Evolutionary conservation across 352 stramenopile species (phyloP).

Genomic region (Globisporangium rhizosaccharum): DNA sequence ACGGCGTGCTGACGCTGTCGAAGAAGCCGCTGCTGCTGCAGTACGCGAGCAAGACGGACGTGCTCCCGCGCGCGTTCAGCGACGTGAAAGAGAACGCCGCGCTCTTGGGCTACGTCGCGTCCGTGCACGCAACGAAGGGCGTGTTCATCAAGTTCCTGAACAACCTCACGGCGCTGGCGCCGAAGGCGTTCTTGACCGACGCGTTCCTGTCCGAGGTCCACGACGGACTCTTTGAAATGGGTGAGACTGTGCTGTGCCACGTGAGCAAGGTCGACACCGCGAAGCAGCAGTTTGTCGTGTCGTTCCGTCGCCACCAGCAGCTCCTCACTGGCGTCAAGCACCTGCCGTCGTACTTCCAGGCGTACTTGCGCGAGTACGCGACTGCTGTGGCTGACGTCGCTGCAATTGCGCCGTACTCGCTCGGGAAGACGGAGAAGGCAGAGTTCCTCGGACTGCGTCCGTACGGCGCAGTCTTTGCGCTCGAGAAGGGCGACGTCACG

Average conservation of each 20-base stretch:
- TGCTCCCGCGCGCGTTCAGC: constrained; percentile 53
- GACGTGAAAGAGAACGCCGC: constrained; percentile 56
- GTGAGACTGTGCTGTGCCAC: constrained; percentile 78
- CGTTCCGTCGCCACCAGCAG: constrained; percentile 44
- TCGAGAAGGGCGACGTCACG: constrained; percentile 56
- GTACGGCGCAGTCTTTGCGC: constrained; percentile 83
- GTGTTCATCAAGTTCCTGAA: constrained; percentile 89
- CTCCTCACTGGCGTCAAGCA: constrained; percentile 30
- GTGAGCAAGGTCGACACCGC: constrained; percentile 71
- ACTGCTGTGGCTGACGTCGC: constrained; percentile 1
- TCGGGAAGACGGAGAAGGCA: constrained; percentile 76
- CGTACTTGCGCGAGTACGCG: constrained; percentile 42
- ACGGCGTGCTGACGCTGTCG: constrained; percentile 70
- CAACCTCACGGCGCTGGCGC: constrained; percentile 75
- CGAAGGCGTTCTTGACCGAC: constrained; percentile 73
- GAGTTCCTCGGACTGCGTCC: constrained; percentile 79
- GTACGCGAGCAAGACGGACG: constrained; percentile 23
- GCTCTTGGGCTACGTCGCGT: constrained; percentile 76
- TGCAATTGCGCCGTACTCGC: constrained; percentile 20
- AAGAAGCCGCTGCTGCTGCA: constrained; percentile 79
- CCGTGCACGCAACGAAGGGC: constrained; percentile 63
- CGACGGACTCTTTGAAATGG: constrained; percentile 78
- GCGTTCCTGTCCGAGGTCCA: constrained; percentile 67
- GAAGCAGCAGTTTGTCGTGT: constrained; percentile 79
- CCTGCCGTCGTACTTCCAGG: constrained; percentile 45